A percentile compares a stretch with the other conserved stretches of the same genome.
phyloP scores from a whole-genome alignment of 306 rosid genomes.

The Senna siamea region DNA sequence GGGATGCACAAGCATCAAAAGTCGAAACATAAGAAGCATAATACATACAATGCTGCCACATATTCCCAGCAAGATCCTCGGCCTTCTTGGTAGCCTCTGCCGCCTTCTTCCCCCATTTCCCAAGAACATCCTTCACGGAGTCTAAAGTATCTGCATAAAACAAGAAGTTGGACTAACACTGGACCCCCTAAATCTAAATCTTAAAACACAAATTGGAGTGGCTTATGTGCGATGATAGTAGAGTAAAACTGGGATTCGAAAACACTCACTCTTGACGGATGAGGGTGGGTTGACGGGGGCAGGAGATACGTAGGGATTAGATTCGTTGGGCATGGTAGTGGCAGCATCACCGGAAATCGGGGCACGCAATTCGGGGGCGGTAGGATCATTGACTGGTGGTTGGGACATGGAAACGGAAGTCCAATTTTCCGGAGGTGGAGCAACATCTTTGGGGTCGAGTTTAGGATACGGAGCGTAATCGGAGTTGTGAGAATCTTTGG shows the following conservation, averaged over 20 bases:
- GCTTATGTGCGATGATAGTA: too few relatives aligned
- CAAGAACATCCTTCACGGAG: slow-evolving; percentile 66
- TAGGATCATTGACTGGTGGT: slow-evolving; percentile 22
- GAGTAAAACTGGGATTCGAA: background rate
- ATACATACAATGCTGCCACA: slow-evolving; percentile 77
- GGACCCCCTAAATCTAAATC: background rate
- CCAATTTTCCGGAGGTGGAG: slow-evolving; percentile 39
- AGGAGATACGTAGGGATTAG: slow-evolving; percentile 65
- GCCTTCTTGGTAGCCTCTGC: slow-evolving; percentile 75
- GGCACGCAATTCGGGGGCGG: slow-evolving; percentile 44
- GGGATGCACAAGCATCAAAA: background rate
- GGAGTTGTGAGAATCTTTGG: slow-evolving; percentile 9
- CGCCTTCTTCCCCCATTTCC: slow-evolving; percentile 75
- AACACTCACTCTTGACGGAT: slow-evolving; percentile 50
- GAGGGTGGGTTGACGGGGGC: slow-evolving; percentile 49
- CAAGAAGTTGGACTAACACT: background rate
- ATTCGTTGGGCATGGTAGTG: slow-evolving; percentile 59
- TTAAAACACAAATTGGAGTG: background rate
- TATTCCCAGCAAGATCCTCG: slow-evolving; percentile 77
- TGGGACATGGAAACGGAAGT: slow-evolving; percentile 21
- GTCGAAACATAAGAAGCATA: background rate
- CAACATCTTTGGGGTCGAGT: slow-evolving; percentile 56
- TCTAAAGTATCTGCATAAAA: slow-evolving; percentile 55
- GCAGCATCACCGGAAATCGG: slow-evolving; percentile 51
- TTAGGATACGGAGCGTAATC: slow-evolving; percentile 72